These are phyloP conservation scores for Fennellomyces sp. DNA, from an alignment of 371 early-diverging fungal species.

Conservation along the genomic window DNA sequence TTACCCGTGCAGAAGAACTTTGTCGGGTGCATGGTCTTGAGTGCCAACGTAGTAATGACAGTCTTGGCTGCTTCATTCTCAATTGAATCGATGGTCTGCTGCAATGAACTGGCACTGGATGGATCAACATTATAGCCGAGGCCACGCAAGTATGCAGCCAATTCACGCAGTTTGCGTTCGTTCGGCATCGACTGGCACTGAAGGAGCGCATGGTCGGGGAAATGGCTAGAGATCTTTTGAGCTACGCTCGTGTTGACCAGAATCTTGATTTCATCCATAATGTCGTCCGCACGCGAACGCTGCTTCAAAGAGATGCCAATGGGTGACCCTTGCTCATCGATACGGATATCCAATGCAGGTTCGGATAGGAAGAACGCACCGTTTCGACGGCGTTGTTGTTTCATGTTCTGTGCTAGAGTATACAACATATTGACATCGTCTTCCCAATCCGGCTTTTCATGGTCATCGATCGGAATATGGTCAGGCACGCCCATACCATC, in stretches of 20 bases:
- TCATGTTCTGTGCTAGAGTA: constrained; percentile 82
- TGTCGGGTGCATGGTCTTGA: constrained; percentile 76
- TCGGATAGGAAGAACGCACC: constrained; percentile 23
- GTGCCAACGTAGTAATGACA: constrained; percentile 54
- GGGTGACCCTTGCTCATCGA: constrained; percentile 38
- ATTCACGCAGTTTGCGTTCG: constrained; percentile 53
- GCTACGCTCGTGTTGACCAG: constrained; percentile 94
- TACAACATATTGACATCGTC: constrained; percentile 96
- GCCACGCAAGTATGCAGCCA: constrained; percentile 55
- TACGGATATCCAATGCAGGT: constrained; percentile 9
- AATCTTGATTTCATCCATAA: constrained; percentile 95
- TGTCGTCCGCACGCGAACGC: constrained; percentile 85
- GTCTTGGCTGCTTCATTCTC: constrained; percentile 41
- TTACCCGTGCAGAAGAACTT: constrained; percentile 86
- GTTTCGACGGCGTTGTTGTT: constrained; percentile 10
- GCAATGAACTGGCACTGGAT: constrained; percentile 57
- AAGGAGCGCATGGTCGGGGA: constrained; percentile 87
- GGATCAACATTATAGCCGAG: constrained; percentile 57
- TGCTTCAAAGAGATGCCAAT: constrained; percentile 59
- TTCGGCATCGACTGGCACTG: constrained; percentile 71
- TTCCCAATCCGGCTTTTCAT: constrained; percentile 74
- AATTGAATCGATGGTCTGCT: constrained; percentile 72
- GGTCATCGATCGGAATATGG: constrained; percentile 12
- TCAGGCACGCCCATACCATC: constrained; percentile 47
- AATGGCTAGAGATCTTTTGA: constrained; percentile 75